Evolutionary conservation across 177 flowering plant species (phyloP).

Genomic region (Tripterygium wilfordii): DNA sequence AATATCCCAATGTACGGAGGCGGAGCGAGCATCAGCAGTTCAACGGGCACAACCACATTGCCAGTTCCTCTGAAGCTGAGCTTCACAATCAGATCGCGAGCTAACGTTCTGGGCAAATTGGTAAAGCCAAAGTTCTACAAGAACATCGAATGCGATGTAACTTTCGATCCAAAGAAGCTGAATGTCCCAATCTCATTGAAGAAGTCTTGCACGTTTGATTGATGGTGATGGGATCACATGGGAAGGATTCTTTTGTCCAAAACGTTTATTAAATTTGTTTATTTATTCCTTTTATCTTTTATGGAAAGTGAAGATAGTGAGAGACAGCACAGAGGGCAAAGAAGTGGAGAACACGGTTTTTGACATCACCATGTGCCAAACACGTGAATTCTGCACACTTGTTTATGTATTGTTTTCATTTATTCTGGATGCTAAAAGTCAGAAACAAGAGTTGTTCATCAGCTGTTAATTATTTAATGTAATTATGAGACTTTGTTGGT

Average conservation of each 20-base stretch:
- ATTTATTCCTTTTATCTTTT: not conserved
- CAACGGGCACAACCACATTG: constrained; percentile 35
- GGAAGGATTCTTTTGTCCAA: constrained; percentile 23
- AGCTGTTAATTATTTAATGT: too few relatives aligned
- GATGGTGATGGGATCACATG: not conserved
- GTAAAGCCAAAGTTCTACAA: constrained; percentile 73
- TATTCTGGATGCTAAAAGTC: too few relatives aligned
- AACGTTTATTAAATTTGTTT: too few relatives aligned
- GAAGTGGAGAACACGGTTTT: constrained; percentile 59
- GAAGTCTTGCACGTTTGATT: constrained; percentile 57
- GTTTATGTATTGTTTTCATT: not conserved
- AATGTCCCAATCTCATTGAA: constrained; percentile 42
- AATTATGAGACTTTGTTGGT: too few relatives aligned
- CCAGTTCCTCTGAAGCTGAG: constrained; percentile 53
- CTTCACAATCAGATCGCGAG: constrained; percentile 56
- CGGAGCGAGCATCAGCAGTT: constrained; percentile 51
- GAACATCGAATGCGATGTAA: constrained; percentile 37
- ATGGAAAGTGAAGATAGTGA: too few relatives aligned
- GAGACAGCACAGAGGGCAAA: constrained; percentile 71
- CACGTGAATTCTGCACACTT: constrained; percentile 21
- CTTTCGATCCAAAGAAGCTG: constrained; percentile 41
- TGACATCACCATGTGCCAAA: constrained; percentile 36
- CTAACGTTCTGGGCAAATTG: constrained; percentile 69
- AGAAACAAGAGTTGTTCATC: too few relatives aligned
- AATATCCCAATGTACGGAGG: constrained; percentile 75